Conservation (phyloP, 108 stramenopile genomes). For the Pseudonitzschia delicatissima region DNA sequence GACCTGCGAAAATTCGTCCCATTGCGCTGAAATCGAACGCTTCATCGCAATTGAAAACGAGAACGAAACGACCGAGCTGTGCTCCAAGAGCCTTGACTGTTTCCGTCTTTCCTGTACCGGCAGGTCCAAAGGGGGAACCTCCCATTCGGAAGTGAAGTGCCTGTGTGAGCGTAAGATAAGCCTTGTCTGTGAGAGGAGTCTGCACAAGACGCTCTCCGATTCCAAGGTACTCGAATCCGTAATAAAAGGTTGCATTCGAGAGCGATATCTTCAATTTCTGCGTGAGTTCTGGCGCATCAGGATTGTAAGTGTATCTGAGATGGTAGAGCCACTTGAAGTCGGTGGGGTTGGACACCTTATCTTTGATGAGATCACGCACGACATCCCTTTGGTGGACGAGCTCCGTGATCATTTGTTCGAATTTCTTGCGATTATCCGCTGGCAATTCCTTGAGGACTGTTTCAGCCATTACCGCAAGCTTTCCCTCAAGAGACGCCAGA, state of each 20-base stretch:
- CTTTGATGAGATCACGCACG: slow-evolving; percentile 77
- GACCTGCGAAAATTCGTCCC: slow-evolving; percentile 96
- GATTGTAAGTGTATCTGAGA: slow-evolving; percentile 86
- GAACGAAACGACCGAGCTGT: slow-evolving; percentile 93
- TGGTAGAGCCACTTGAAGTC: slow-evolving; percentile 94
- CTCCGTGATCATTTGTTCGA: slow-evolving; percentile 98
- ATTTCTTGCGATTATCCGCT: slow-evolving; percentile 89
- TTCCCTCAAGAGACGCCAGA: slow-evolving; percentile 53
- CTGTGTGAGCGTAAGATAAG: slow-evolving; percentile 96
- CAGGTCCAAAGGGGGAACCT: slow-evolving; percentile 98
- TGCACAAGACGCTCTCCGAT: slow-evolving; percentile 97
- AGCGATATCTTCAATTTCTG: slow-evolving; percentile 83
- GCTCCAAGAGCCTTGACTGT: slow-evolving; percentile 96
- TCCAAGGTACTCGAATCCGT: slow-evolving; percentile 98
- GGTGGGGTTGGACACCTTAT: slow-evolving; percentile 53
- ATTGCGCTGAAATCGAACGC: slow-evolving; percentile 97
- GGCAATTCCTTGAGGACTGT: slow-evolving; percentile 87
- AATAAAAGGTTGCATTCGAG: slow-evolving; percentile 93
- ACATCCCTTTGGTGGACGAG: slow-evolving; percentile 97
- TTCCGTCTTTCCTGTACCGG: slow-evolving; percentile 99
- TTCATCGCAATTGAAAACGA: slow-evolving; percentile 97
- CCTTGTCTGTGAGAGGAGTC: slow-evolving; percentile 97
- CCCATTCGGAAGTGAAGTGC: slow-evolving; percentile 97
- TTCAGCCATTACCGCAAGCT: slow-evolving; percentile 90
- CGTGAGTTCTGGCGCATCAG: slow-evolving; percentile 59